These are phyloP conservation scores for Candida nonsorbophila DNA, from an alignment of 805 yeast species.

Conservation along the genomic window DNA sequence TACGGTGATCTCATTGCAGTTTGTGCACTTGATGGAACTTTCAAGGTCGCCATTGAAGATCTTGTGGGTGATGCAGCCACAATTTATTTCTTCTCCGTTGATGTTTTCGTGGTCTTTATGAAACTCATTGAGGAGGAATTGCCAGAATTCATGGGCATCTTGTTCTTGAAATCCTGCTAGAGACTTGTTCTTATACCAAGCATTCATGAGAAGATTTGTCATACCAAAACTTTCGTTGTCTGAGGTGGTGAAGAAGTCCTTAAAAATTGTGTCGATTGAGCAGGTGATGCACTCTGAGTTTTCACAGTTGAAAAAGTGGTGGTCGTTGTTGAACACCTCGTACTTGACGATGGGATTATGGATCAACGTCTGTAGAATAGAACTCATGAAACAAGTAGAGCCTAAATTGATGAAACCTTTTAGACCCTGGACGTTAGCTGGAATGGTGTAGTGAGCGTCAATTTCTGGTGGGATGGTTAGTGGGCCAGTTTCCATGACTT, in stretches of 20 bases:
- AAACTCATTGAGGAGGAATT: constrained; percentile 79
- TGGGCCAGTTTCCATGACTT: constrained; percentile 6
- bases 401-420: constrained; percentile 93
- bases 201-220: constrained; percentile 71
- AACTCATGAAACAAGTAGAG: constrained; percentile 95
- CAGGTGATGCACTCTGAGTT: constrained; percentile 68
- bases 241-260: constrained; percentile 64
- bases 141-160: constrained; percentile 98
- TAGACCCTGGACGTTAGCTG: constrained; percentile 61
- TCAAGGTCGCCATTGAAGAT: constrained; percentile 81
- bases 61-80: constrained; percentile 78
- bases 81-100: constrained; percentile 18
- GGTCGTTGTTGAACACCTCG: constrained; percentile 66
- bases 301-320: constrained; percentile 54
- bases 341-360: constrained; percentile 86
- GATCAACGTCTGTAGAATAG: constrained; percentile 79
- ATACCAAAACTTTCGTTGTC: constrained; percentile 72
- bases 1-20: constrained; percentile 58
- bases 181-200: constrained; percentile 80
- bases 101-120: constrained; percentile 38
- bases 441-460: constrained; percentile 22
- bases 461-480: neutral
- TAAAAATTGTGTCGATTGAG: constrained; percentile 73
- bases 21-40: constrained; percentile 69
- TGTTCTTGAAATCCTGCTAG: constrained; percentile 96